Evolutionary conservation across 2,329 filamentous ascomycete genomes (phyloP), one percentile per base, ranked within the genome.

Genomic region (Fusarium sp.): DNA sequence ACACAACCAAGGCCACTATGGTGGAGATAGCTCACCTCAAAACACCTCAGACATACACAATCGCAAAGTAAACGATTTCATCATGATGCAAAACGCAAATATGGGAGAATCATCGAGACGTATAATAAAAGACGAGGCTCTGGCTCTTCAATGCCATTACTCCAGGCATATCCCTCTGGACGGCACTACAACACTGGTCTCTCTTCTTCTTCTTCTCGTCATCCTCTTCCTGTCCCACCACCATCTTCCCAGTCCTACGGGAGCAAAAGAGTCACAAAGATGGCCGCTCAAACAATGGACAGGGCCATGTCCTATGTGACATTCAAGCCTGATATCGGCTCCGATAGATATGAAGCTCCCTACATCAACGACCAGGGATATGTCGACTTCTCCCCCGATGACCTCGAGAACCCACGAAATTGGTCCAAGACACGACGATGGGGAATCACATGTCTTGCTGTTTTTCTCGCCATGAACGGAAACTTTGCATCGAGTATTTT

Each of bases 391-490:
- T 76, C 77, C 8, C 82, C 82, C 0, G 79, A 78, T 25, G 87
- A 89, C 69, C 78, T 86, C 60, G 83, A 86, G 69, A 83, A 85
- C 76, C 81, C 85, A 49, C 70, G 83, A 69, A 82, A 86, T 78
- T 87, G 85, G 84, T 80, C 80, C 11, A 73, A 58, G 1, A 38
- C 69, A 4, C 77, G 83, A n/a, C 78, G 82, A 29, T 78, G 78
- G 69, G 78, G 75, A 61, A 79, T 86, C 52, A 85, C 84, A 8
- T 56, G 81, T 11, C 74, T 78, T 29, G 73, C 81, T 25, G 80
- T 85, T 10, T 57, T 83, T n/a, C 80, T 86, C 18, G 85, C 87
- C 40, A 80, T 87, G 68, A 88, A 88, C 70, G 85, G 85, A 5
- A 87, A 85, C 0, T 87, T 88, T 66, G 85, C 86, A 6, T 78